phyloP scores from a whole-genome alignment of 345 rosid species.

The Gossypium herbaceum region DNA sequence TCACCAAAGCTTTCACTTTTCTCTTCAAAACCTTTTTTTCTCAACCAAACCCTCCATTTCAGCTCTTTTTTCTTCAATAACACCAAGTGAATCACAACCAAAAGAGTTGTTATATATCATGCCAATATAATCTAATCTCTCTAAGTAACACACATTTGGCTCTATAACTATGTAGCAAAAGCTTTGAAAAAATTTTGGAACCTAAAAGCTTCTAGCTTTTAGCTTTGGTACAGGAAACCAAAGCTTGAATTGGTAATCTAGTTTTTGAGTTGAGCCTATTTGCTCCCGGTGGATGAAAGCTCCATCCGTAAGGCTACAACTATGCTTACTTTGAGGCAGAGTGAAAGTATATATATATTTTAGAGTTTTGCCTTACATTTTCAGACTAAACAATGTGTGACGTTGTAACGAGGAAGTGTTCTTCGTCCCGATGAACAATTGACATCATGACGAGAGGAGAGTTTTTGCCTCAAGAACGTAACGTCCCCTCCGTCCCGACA shows the following conservation, averaged over 20 bases:
- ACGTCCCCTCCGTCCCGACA: too few species aligned
- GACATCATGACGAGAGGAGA: too few species aligned
- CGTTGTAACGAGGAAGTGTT: too few species aligned
- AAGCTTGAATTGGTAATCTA: conserved; percentile 28
- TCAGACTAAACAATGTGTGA: too few species aligned
- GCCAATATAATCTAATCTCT: conserved; percentile 28
- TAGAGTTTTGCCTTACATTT: too few species aligned
- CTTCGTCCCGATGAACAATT: too few species aligned
- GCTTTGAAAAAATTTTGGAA: conserved; percentile 33
- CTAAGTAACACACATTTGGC: conserved; percentile 33
- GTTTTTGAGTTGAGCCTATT: conserved; percentile 16
- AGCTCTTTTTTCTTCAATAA: conserved; percentile 27
- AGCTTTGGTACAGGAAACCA: conserved; percentile 33
- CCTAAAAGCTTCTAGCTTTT: conserved; percentile 30
- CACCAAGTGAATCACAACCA: conserved; percentile 35
- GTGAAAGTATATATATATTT: conserved; percentile 6
- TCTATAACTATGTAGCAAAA: conserved; percentile 29
- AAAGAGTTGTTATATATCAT: conserved; percentile 46
- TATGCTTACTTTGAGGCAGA: conserved; percentile 31
- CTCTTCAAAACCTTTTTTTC: conserved; percentile 7
- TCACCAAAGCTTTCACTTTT: conserved; percentile 12
- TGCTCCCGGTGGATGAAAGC: conserved; percentile 43
- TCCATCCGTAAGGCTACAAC: conserved; percentile 40
- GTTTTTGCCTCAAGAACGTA: too few species aligned
- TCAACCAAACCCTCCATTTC: conserved; percentile 42